Base-by-base conservation (phyloP, 2,329 filamentous ascomycete species). In the Lasiodiplodia sp. region DNA sequence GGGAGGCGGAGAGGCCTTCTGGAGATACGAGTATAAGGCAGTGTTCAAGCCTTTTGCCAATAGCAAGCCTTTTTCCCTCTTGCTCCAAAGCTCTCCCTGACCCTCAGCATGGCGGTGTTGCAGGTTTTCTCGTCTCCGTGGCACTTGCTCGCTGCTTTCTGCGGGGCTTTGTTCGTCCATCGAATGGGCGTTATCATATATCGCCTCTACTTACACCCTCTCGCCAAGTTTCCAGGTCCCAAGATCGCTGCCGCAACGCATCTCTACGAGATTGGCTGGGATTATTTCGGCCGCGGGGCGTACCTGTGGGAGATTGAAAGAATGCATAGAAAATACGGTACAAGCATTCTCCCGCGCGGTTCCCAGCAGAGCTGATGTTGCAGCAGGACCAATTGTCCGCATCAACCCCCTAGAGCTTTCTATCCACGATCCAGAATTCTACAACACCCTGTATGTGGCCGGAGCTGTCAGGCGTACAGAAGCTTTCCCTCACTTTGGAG, bases 201-300 rank as follows among this genome's bases (percentile, higher is more conserved):
- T 60, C 75, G 76, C 3, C 69, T 78, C 23, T 73, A 66, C 76
- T 72, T 78, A n/a, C 74, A 75, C 64, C 78, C 76, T 1, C 60
- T 79, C 38, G 73, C 73, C 34, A 73, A 73, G 21, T 75, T 78
- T 47, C 77, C 77, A 2, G 77, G 78, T 0, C 77, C 77, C 2
- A 75, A 72, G 18, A 70, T 75, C 31, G 73, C 73, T 7, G 70
- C 70, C 2, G 40, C 69, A 23, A 75, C 72, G 12, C 18, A 51
- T 31, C 66, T 56, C 56, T 73, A 72, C 65, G 74, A 75, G 55
- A 69, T 73, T 49, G 75, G 73, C 65, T 72, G 73, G 63, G 73
- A 73, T 28, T 47, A 69, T 21, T 18, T 72, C 8, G 67, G 28
- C 21, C 52, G 69, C 21, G 70, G 70, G 3, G 63, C 71, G 23